Evolutionary conservation across 106 monocot species (phyloP).

Genomic region (Dioscorea zingiberensis): DNA sequence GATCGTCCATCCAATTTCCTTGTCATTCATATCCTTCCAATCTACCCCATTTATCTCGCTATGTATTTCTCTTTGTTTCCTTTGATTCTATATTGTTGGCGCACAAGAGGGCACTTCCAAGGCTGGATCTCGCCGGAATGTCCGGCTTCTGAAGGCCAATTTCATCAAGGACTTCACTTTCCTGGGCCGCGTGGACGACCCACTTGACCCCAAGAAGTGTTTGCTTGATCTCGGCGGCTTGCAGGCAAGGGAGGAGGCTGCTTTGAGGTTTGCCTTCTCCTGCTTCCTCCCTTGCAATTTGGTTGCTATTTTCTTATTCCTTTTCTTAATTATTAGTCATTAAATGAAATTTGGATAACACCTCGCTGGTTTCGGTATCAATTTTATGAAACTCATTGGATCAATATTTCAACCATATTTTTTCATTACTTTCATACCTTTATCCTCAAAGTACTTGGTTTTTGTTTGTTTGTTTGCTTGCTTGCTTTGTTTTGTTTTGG

Average conservation of each 20-base stretch:
- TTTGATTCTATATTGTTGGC: slow-evolving; percentile 1
- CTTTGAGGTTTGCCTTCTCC: slow-evolving; percentile 35
- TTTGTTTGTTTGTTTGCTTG: too few relatives aligned
- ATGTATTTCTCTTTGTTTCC: neutral
- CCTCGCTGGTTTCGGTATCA: too few relatives aligned
- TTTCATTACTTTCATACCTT: neutral
- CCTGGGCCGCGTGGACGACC: slow-evolving; percentile 50
- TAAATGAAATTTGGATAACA: too few relatives aligned
- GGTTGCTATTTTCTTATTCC: neutral
- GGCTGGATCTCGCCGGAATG: slow-evolving; percentile 22
- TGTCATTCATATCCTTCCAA: slow-evolving; percentile 67
- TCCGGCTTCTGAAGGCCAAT: slow-evolving; percentile 66
- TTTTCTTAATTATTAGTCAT: too few relatives aligned
- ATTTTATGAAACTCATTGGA: too few relatives aligned
- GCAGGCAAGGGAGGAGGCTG: slow-evolving; percentile 74
- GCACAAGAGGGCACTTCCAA: slow-evolving; percentile 53
- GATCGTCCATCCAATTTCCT: slow-evolving; percentile 82
- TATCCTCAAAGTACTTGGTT: too few relatives aligned
- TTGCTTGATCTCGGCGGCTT: slow-evolving; percentile 53
- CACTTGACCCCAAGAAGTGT: slow-evolving; percentile 63
- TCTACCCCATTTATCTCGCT: neutral
- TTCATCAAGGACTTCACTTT: slow-evolving; percentile 65
- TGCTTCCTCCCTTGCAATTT: neutral
- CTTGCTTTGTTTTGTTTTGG: neutral
- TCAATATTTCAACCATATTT: neutral